Evolutionary conservation across 768 basidiomycete genomes (phyloP), one percentile per base, ranked within the genome.

Genomic region (Boletus pseudo-olivaceus): DNA sequence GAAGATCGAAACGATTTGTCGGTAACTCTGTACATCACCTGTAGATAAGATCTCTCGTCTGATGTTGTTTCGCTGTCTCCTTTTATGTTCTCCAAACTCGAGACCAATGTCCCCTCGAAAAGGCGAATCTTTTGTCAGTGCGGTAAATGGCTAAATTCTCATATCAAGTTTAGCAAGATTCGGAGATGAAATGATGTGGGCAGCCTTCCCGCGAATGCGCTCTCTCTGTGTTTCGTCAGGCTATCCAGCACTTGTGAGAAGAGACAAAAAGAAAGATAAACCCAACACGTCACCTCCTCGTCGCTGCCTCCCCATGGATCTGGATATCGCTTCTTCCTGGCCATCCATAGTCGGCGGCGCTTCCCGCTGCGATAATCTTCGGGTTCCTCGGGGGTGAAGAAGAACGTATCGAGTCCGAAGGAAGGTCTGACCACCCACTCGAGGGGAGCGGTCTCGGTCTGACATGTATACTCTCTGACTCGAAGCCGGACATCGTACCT

Each of bases 71-170:
- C 6, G 71, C 76, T 47, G 75, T 78, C 23, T 70, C 77, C 62
- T 87, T 86, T 26, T 78, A 69, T 1, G 70, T 20, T 12, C 14
- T 35, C 14, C 34, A 35, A 15, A 35, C 33, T 39, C n/a, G n/a
- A 20, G n/a, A 19, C 10, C 10, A 3, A 11, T 33, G 10, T 3
- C 93, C 93, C 33, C 83, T 79, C 42, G 95, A 69, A 68, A 95
- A 95, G 1, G 85, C 82, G 64, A 97, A 95, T 7, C 89, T 80
- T 42, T 75, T 73, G 66, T 96, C 92, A 12, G 76, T 73, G 0
- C 90, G 87, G 63, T 95, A 82, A 61, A 95, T 93, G 9, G 93
- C 86, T 15, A 96, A 75, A 97, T 93, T 6, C 93, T 82, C 78
- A 93, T 84, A 67, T 94, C 92, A 20, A 96, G 77, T 57, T 93